Evolutionary conservation across 257 asterid species (phyloP), one percentile per base, ranked within the genome.

Genomic region (Salvia rosmarinus): DNA sequence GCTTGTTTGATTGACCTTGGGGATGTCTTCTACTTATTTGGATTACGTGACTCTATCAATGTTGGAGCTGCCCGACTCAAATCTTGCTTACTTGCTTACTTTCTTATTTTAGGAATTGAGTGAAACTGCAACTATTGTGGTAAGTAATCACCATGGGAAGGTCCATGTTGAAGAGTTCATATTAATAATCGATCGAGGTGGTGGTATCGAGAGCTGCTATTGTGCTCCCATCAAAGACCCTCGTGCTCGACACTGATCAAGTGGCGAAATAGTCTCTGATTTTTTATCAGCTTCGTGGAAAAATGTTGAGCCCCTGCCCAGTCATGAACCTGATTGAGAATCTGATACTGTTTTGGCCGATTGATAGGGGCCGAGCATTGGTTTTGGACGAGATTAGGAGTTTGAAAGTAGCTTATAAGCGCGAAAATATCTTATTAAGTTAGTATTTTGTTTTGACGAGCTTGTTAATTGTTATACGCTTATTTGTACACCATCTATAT

Each of bases 101-200:
- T 49, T 25, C 42, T 34, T 34, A 2, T 66, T 34, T 1, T 66
- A 91, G 96, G 98, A 90, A 82, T 75, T 90, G 86, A 47, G 62
- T 13, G 55, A 72, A 65, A 82, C 82, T 52, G 84, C 85, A 3
- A 90, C 97, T 0, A 77, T 87, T 34, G 79, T 92, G 72, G 71
- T 87, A 20, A 92, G 97, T 17, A 96, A 96, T 59, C 98, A 91
- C 82, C 97, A 94, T 72, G 96, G 76, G 21, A 84, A 86, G 84
- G 84, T 90, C 62, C 82, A 89, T 47, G 56, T 87, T 8, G 94
- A 89, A 62, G 96, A 85, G 17, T 77, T 77, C 16, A 82, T 97
- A 67, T 77, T 93, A 75, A 84, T 93, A 72, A 89, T 89, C 30
- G 98, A 93, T 81, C 69, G 73, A 81, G 86, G 97, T 47, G 98